Conservation (phyloP, 1,284 basidiomycete species). For the Ceratobasidium sp. region DNA sequence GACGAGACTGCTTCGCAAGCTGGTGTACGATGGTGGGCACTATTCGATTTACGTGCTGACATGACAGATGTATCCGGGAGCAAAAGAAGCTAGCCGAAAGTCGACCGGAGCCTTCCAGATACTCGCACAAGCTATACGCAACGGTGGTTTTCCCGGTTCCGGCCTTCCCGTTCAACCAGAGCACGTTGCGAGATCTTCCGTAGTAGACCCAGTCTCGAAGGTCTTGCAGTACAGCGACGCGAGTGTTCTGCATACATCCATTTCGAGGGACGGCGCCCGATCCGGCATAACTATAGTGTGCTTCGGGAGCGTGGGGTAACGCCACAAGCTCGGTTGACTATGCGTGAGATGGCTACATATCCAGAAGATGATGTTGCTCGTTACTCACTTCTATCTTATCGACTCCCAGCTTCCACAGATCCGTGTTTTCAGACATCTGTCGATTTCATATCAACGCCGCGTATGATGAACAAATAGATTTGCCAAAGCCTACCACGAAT, state of each 20-base stretch:
- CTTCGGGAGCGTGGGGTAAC: neutral
- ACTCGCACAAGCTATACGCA: constrained; percentile 8
- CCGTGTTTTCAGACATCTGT: too few species aligned
- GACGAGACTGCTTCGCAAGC: neutral
- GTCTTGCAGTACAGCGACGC: neutral
- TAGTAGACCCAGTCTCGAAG: neutral
- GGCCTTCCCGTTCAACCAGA: constrained; percentile 22
- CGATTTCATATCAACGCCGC: too few species aligned
- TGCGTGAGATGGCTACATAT: too few species aligned
- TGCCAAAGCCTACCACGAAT: too few species aligned
- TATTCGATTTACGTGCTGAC: neutral
- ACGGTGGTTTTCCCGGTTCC: neutral
- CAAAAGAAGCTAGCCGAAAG: constrained; percentile 27
- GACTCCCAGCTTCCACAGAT: neutral
- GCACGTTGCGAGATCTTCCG: neutral
- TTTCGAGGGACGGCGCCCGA: neutral
- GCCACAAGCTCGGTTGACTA: too few species aligned
- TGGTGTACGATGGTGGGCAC: constrained; percentile 6
- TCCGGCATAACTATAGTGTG: neutral
- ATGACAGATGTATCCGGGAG: neutral
- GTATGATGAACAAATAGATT: too few species aligned
- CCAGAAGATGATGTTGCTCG: too few species aligned
- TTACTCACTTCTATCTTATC: too few species aligned
- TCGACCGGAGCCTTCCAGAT: neutral
- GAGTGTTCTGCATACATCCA: constrained; percentile 13